Percentiles rank a stretch among this genome's conserved stretches.
Evolutionary conservation across 192 early-diverging fungal species (phyloP).

Genomic region (Coemansia sp.): DNA sequence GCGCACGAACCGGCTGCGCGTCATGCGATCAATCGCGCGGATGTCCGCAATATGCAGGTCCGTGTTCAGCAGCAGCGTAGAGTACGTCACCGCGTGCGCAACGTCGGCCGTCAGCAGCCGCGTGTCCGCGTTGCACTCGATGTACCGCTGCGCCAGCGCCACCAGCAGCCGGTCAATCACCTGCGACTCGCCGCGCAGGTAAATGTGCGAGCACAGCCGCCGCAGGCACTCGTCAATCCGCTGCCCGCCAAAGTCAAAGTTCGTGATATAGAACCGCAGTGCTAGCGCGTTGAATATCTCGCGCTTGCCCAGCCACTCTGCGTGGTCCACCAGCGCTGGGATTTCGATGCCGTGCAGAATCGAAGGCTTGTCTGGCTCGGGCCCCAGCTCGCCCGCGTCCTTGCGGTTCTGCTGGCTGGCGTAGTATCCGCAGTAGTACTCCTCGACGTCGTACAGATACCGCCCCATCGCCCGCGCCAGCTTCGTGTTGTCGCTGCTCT

Average conservation of each 20-base stretch:
- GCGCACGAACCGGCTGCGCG: conserved; percentile 65
- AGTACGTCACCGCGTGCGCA: conserved; percentile 84
- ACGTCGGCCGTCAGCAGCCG: conserved; percentile 59
- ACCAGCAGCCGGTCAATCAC: conserved; percentile 87
- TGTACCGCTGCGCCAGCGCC: conserved; percentile 78
- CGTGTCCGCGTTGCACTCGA: conserved; percentile 74
- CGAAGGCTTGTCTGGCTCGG: conserved; percentile 28
- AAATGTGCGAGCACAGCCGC: conserved; percentile 71
- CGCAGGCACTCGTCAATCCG: conserved; percentile 80
- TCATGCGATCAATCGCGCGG: conserved; percentile 66
- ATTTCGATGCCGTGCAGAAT: conserved; percentile 35
- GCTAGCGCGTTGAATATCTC: conserved; percentile 58
- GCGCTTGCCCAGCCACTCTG: conserved; percentile 54
- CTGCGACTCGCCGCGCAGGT: conserved; percentile 90
- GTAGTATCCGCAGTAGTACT: conserved; percentile 31
- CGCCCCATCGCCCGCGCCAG: conserved; percentile 44
- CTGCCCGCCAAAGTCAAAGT: conserved; percentile 70
- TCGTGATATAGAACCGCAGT: conserved; percentile 69
- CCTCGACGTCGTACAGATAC: conserved; percentile 48
- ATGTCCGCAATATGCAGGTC: conserved; percentile 88
- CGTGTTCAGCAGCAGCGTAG: conserved; percentile 86
- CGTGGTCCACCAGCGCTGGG: conserved; percentile 35
- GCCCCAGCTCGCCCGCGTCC: not conserved
- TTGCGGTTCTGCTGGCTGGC: not conserved
- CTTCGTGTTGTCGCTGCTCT: conserved; percentile 18